Conservation (phyloP, 129 eudicot species). For the Lactuca sativa region DNA sequence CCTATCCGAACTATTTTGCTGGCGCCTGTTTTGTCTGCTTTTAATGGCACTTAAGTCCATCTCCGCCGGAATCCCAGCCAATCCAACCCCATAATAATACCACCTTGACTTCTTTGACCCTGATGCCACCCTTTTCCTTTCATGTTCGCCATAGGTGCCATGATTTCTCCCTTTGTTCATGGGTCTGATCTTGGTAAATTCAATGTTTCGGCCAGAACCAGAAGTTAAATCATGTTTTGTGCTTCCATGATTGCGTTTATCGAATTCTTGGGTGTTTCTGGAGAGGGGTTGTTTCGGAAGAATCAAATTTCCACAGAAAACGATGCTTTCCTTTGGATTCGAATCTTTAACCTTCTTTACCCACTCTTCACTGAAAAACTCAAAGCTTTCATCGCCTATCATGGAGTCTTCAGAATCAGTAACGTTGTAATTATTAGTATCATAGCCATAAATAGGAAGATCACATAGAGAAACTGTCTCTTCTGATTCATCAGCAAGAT, state of each 20-base stretch:
- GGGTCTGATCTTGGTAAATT: slow-evolving; percentile 9
- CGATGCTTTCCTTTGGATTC: slow-evolving; percentile 4
- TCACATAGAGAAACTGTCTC: slow-evolving; percentile 37
- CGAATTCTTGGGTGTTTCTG: slow-evolving; percentile 22
- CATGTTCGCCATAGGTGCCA: slow-evolving; percentile 4
- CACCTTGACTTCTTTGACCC: slow-evolving; percentile 29
- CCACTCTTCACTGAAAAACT: slow-evolving; percentile 39
- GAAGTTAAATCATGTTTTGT: not conserved
- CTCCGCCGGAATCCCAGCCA: slow-evolving; percentile 31
- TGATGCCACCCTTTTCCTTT: not conserved
- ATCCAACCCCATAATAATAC: slow-evolving; percentile 35
- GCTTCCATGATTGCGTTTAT: slow-evolving; percentile 22
- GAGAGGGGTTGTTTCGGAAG: slow-evolving; percentile 20
- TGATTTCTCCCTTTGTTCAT: slow-evolving; percentile 28
- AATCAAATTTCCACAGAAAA: slow-evolving; percentile 26
- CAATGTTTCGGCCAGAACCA: slow-evolving; percentile 1
- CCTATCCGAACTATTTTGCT: slow-evolving; percentile 2
- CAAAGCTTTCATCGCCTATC: slow-evolving; percentile 32
- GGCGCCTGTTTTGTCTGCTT: slow-evolving; percentile 34
- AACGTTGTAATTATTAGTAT: slow-evolving; percentile 3
- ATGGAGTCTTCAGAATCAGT: slow-evolving; percentile 19
- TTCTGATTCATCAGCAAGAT: slow-evolving; percentile 13
- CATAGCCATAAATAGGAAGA: slow-evolving; percentile 19
- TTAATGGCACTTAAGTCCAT: slow-evolving; percentile 28
- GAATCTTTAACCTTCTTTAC: slow-evolving; percentile 16